Conservation (phyloP, 176 grass and related monocot genomes). For the Alopecurus myosuroides region DNA sequence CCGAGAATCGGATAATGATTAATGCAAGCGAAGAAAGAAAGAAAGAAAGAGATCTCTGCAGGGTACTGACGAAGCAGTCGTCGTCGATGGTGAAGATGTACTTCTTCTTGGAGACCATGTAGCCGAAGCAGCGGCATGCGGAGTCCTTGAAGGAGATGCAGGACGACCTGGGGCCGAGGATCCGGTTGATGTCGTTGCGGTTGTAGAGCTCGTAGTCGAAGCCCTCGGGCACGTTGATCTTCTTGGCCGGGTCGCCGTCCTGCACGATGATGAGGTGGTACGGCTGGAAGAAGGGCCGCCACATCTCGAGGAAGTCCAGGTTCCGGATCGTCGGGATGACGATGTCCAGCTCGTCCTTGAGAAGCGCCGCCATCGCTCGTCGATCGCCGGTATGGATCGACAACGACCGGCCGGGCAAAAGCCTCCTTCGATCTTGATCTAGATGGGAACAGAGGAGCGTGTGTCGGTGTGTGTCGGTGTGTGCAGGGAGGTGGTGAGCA, state of each 20-base stretch:
- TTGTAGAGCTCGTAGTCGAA: slow-evolving; percentile 91
- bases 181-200: slow-evolving; percentile 71
- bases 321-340: slow-evolving; percentile 86
- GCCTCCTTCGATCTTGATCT: not conserved
- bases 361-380: slow-evolving; percentile 33
- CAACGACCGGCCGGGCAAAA: not conserved
- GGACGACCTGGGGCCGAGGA: slow-evolving; percentile 53
- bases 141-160: slow-evolving; percentile 90
- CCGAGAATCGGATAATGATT: no score
- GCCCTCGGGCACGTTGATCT: slow-evolving; percentile 61
- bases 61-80: slow-evolving; percentile 84
- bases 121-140: slow-evolving; percentile 68
- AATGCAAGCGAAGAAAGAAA: not conserved
- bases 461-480: not conserved
- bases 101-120: slow-evolving; percentile 77
- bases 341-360: slow-evolving; percentile 82
- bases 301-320: slow-evolving; percentile 83
- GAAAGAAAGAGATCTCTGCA: slow-evolving; percentile 13
- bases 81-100: slow-evolving; percentile 78
- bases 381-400: not conserved
- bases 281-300: slow-evolving; percentile 76
- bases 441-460: not conserved
- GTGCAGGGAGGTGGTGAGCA: slow-evolving; percentile 37
- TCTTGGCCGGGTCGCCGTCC: slow-evolving; percentile 72
- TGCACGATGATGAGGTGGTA: slow-evolving; percentile 95